Base-by-base conservation (phyloP, 129 eudicot genomes). In the Glebionis coronaria region DNA sequence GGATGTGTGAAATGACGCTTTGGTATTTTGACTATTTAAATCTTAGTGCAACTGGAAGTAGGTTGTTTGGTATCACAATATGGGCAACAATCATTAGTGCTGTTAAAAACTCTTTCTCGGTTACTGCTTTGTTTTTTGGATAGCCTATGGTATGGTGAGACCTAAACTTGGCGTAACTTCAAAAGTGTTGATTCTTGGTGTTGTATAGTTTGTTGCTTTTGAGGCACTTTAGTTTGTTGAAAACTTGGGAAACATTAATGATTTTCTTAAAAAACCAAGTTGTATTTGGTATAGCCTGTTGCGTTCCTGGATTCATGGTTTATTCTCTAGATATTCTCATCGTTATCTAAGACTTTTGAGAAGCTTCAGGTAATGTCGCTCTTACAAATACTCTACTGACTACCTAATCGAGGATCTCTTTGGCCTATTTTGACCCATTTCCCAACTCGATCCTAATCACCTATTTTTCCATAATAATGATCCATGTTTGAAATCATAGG, bases 21-120 rank as follows among this genome's bases (percentile, higher is more conserved):
- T 87, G 95, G 95, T 87, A 83, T 73, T 87, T 79, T 76, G 95
- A 87, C 54, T 87, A 87, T 83, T 79, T 85, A 23, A 87, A 83
- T 75, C 86, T 87, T 38, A 76, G 83, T 64, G 67, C 65, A 25
- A 87, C 95, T 9, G 90, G 95, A 54, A 65, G 58, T 61, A 69
- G 95, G 46, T 90, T 90, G 1, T 72, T 83, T 75, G 85, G 80
- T 20, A 84, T 87, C 65, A 87, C 95, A 0, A 25, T 83, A 63
- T 87, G 95, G 95, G 88, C 90, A 4, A 88, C 82, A 21, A 87
- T 84, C 7, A 29, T 84, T 45, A 82, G 78, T 56, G 85, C 95
- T 25, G 74, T 84, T 18, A 87, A 87, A 68, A 87, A 87, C 95
- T 15, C 38, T 87, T 40, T 82, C 95, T 20, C 83, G 90, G 12